Conservation (phyloP, 768 basidiomycete genomes). For the Zangia roseola region DNA sequence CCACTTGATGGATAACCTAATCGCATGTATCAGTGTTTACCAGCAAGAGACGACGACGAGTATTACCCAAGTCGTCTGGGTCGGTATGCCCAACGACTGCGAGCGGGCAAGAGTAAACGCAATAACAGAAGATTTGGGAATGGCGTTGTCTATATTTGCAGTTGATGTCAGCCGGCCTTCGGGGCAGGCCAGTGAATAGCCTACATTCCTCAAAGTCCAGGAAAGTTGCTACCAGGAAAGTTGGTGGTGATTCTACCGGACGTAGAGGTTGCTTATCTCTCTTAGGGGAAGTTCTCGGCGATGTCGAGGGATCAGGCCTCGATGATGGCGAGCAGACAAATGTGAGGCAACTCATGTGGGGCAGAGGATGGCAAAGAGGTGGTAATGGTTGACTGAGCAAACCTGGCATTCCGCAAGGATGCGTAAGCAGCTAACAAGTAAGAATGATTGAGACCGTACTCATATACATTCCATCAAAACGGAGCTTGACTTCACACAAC, state of each 20-base stretch:
- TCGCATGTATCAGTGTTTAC: conserved; percentile 1
- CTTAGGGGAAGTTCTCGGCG: conserved; percentile 25
- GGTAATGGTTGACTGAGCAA: conserved; percentile 44
- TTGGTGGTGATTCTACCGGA: conserved; percentile 29
- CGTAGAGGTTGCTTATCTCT: conserved; percentile 26
- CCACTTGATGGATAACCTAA: conserved; percentile 24
- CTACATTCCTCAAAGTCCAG: conserved; percentile 65
- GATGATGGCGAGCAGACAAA: conserved; percentile 45
- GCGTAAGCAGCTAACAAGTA: conserved; percentile 2
- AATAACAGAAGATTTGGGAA: conserved; percentile 38
- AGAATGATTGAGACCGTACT: conserved; percentile 34
- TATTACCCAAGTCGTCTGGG: conserved; percentile 42
- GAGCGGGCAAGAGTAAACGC: conserved; percentile 34
- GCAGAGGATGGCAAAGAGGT: conserved; percentile 39
- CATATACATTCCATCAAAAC: conserved; percentile 43
- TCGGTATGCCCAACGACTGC: conserved; percentile 21
- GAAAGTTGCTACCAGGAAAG: conserved; percentile 52
- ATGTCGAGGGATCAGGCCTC: conserved; percentile 24
- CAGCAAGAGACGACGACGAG: not conserved
- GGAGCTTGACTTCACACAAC: conserved; percentile 56
- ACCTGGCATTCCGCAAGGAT: conserved; percentile 28
- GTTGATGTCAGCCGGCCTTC: not conserved
- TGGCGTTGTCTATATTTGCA: conserved; percentile 34
- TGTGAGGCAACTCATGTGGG: conserved; percentile 41
- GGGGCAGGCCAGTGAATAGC: not conserved